Percentiles rank a stretch among this genome's conserved stretches.
phyloP scores from a whole-genome alignment of 148 eudicot genomes.

The Gaultheria prostrata region DNA sequence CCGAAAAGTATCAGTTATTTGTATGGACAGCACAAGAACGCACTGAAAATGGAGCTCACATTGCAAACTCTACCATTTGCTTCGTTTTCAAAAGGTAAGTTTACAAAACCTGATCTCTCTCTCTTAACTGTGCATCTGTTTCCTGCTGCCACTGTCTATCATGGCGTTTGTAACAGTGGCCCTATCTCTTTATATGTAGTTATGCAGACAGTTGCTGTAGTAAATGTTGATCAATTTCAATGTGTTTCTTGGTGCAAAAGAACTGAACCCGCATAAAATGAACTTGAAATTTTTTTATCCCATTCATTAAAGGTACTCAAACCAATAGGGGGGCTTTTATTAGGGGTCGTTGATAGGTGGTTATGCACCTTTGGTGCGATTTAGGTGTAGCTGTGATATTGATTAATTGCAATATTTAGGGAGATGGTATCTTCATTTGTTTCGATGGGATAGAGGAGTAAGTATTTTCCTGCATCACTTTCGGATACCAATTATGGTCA shows the following conservation, averaged over 20 bases:
- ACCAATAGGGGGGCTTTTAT: neutral
- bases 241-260: neutral
- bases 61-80: slow-evolving; percentile 13
- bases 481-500: neutral
- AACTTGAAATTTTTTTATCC: neutral
- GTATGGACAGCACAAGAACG: slow-evolving; percentile 4
- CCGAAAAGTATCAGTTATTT: neutral
- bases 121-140: neutral
- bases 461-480: neutral
- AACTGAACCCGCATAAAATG: neutral
- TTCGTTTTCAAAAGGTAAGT: slow-evolving; percentile 17
- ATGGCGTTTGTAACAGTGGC: neutral
- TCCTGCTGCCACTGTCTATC: neutral
- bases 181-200: neutral
- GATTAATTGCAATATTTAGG: neutral
- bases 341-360: slow-evolving; percentile 3
- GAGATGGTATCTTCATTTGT: neutral
- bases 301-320: neutral
- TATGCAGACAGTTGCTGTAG: neutral
- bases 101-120: slow-evolving; percentile 5
- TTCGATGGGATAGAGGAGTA: neutral
- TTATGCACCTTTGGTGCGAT: neutral
- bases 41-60: slow-evolving; percentile 24
- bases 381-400: neutral
- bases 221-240: neutral